Evolutionary conservation across 2,329 filamentous ascomycete species (phyloP).

Genomic region (Sporothrix mexicana): DNA sequence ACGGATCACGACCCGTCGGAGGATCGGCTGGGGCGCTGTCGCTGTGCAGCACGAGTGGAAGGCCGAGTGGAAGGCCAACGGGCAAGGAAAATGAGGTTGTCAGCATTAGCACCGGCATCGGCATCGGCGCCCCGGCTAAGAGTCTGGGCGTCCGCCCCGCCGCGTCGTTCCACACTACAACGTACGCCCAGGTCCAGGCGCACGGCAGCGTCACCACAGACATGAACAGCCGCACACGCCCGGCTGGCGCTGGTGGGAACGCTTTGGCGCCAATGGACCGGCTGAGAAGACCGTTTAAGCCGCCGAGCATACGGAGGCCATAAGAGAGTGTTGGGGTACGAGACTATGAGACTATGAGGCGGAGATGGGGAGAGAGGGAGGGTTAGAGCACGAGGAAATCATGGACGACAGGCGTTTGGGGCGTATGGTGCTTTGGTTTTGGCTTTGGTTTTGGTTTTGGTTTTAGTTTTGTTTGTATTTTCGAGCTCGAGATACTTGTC

Average conservation of each 20-base stretch:
- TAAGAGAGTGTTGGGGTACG: background rate
- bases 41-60: too few species aligned
- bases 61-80: too few species aligned
- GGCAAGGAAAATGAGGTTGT: conserved; percentile 40
- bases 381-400: too few species aligned
- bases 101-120: conserved; percentile 38
- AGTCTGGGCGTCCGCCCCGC: conserved; percentile 44
- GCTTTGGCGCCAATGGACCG: conserved; percentile 55
- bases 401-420: conserved; percentile 6
- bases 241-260: conserved; percentile 47
- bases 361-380: too few species aligned
- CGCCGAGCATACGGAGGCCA: conserved; percentile 57
- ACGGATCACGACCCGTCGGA: background rate
- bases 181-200: conserved; percentile 44
- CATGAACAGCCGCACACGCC: conserved; percentile 47
- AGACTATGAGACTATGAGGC: too few species aligned
- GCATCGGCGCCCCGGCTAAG: background rate
- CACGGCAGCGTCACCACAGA: conserved; percentile 46
- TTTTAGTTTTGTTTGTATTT: background rate
- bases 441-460: background rate
- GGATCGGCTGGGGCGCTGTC: too few species aligned
- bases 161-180: conserved; percentile 59
- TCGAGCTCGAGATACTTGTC: too few species aligned
- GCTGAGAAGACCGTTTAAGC: conserved; percentile 62
- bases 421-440: too few species aligned